These are phyloP conservation scores for Phytophthora gonapodyides DNA, from an alignment of 352 stramenopile genomes.

Conservation along the genomic window DNA sequence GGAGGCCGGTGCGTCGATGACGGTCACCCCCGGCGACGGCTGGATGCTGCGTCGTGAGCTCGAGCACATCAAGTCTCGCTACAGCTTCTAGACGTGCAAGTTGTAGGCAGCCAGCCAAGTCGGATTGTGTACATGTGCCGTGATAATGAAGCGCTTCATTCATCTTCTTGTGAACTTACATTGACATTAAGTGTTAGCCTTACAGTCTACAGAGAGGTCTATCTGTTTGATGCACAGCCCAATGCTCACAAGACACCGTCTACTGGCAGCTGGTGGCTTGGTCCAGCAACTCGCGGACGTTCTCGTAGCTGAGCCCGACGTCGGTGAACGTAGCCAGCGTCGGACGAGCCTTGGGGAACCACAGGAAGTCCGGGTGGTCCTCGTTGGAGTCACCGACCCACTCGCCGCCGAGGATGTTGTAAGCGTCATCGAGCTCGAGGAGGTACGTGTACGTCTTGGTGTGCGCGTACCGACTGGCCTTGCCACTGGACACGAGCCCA, in stretches of 20 bases:
- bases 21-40: conserved; percentile 9
- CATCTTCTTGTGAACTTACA: no score
- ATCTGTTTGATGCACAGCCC: no score
- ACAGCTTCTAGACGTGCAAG: conserved; percentile 3
- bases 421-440: conserved; percentile 32
- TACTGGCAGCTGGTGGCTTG: conserved; percentile 20
- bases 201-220: no score
- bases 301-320: conserved; percentile 29
- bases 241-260: no score
- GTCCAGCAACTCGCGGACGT: conserved; percentile 23
- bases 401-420: conserved; percentile 38
- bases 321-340: conserved; percentile 18
- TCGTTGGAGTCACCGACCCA: conserved; percentile 29
- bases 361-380: conserved; percentile 41
- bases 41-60: conserved; percentile 26
- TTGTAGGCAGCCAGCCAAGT: no score
- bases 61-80: conserved; percentile 17
- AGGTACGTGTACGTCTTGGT: conserved; percentile 35
- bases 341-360: conserved; percentile 26
- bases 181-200: no score
- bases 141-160: no score
- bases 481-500: conserved; percentile 20
- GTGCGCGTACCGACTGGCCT: conserved; percentile 14
- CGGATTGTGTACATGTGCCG: no score
- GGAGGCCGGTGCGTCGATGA: conserved; percentile 10